phyloP scores from a whole-genome alignment of 2,329 filamentous ascomycete species.

The Cordyceps sp. region DNA sequence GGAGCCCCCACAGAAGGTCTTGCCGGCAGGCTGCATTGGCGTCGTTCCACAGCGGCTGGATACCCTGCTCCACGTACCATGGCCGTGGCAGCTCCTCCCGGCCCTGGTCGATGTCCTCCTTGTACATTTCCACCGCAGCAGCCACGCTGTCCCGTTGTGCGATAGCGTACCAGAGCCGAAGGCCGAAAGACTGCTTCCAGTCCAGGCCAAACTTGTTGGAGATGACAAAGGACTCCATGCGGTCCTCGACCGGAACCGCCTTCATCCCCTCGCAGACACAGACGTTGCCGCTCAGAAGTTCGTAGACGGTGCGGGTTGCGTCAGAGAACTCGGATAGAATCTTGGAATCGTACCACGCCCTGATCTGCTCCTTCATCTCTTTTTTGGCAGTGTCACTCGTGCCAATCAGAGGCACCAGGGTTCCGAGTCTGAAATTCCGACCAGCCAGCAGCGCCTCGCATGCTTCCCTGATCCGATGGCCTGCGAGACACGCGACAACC shows the following conservation, averaged over 20 bases:
- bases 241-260: slow-evolving; percentile 59
- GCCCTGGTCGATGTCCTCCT: slow-evolving; percentile 54
- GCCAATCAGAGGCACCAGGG: slow-evolving; percentile 68
- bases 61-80: slow-evolving; percentile 47
- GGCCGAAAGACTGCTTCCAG: slow-evolving; percentile 85
- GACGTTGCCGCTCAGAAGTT: slow-evolving; percentile 77
- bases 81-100: slow-evolving; percentile 58
- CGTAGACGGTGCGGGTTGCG: slow-evolving; percentile 72
- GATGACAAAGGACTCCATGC: slow-evolving; percentile 63
- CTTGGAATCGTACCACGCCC: slow-evolving; percentile 69
- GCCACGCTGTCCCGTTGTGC: slow-evolving; percentile 51
- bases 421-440: slow-evolving; percentile 70
- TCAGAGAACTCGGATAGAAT: slow-evolving; percentile 78
- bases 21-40: slow-evolving; percentile 41
- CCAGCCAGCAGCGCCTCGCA: slow-evolving; percentile 63
- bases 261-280: slow-evolving; percentile 66
- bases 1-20: slow-evolving; percentile 72
- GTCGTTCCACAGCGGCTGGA: slow-evolving; percentile 44
- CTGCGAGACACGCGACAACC: slow-evolving; percentile 64
- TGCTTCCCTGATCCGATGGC: slow-evolving; percentile 65
- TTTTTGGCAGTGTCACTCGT: slow-evolving; percentile 50
- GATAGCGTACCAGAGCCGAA: slow-evolving; percentile 79
- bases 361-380: slow-evolving; percentile 66
- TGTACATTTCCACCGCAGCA: slow-evolving; percentile 56
- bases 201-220: slow-evolving; percentile 71